A percentile compares a stretch with the other conserved stretches of the same genome.
These are phyloP conservation scores for Sphagnum contortum DNA, from an alignment of 225 moss, liverwort and hornwort genomes.

Conservation along the genomic window DNA sequence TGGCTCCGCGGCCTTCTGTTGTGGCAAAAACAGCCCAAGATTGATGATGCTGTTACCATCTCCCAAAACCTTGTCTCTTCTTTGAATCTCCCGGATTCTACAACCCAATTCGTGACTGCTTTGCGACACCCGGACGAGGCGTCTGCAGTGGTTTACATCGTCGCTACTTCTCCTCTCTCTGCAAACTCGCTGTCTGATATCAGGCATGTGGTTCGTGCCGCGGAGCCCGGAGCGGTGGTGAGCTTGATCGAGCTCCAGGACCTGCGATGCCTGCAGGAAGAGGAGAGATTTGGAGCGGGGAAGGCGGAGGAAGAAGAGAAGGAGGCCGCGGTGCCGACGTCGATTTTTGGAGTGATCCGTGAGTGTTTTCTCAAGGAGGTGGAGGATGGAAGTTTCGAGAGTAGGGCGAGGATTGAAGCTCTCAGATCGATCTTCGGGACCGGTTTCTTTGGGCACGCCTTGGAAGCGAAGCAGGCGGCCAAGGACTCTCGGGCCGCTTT, in stretches of 20 bases:
- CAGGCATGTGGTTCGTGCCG: constrained; percentile 24
- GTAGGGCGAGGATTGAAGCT: constrained; percentile 26
- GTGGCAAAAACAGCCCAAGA: background rate
- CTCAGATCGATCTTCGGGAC: constrained; percentile 38
- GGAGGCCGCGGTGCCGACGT: constrained; percentile 19
- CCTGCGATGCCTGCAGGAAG: constrained; percentile 12
- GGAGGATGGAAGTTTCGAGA: constrained; percentile 25
- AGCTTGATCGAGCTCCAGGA: constrained; percentile 21
- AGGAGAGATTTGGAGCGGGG: constrained; percentile 15
- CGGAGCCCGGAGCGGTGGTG: constrained; percentile 30
- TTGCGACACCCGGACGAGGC: constrained; percentile 9
- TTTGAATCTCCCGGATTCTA: constrained; percentile 11
- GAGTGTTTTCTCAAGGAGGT: constrained; percentile 14
- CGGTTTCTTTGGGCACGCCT: constrained; percentile 31
- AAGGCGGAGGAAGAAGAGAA: constrained; percentile 3
- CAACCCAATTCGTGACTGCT: constrained; percentile 35
- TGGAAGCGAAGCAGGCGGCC: constrained; percentile 31
- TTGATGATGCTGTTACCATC: background rate
- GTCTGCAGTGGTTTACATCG: constrained; percentile 16
- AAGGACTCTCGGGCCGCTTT: constrained; percentile 16
- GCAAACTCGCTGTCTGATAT: constrained; percentile 28
- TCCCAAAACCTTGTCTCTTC: constrained; percentile 15
- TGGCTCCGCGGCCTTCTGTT: background rate
- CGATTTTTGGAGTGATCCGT: constrained; percentile 12
- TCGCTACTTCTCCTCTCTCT: constrained; percentile 33